Conservation (phyloP, 2,329 filamentous ascomycete genomes). For the Alternaria arborescens region DNA sequence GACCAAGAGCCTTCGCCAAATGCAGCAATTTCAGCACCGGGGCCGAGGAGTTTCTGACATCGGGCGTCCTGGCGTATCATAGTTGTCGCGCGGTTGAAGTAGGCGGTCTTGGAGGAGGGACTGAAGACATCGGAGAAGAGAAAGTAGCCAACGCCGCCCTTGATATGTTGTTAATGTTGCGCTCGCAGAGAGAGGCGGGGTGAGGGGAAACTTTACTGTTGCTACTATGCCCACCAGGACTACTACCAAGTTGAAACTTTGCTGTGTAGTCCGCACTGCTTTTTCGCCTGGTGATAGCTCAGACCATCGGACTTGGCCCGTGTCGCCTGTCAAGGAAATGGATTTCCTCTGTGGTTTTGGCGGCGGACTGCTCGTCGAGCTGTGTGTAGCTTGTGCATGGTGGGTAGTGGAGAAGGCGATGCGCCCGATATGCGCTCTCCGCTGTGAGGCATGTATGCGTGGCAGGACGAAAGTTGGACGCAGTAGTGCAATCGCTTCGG, state of each 20-base stretch:
- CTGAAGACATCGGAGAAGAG: conserved; percentile 50
- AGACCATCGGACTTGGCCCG: conserved; percentile 81
- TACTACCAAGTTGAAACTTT: conserved; percentile 86
- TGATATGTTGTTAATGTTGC: conserved; percentile 12
- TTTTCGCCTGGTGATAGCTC: conserved; percentile 81
- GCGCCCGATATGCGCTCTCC: conserved; percentile 21
- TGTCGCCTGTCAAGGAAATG: conserved; percentile 86
- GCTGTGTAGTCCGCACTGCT: conserved; percentile 83
- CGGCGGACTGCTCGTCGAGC: conserved; percentile 29
- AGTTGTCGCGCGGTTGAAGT: conserved; percentile 88
- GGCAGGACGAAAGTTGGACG: conserved; percentile 35
- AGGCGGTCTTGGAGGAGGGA: conserved; percentile 80
- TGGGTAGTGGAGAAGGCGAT: conserved; percentile 39
- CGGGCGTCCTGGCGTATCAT: conserved; percentile 76
- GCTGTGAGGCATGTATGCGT: conserved; percentile 25
- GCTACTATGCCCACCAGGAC: conserved; percentile 77
- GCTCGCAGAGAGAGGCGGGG: neutral
- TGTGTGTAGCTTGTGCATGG: conserved; percentile 40
- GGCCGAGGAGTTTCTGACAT: conserved; percentile 78
- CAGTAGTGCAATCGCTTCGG: conserved; percentile 43
- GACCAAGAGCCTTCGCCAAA: conserved; percentile 83
- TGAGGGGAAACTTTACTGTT: conserved; percentile 65
- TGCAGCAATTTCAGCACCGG: conserved; percentile 75
- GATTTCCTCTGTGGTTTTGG: conserved; percentile 67
- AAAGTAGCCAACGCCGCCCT: conserved; percentile 73